phyloP scores from a whole-genome alignment of 805 yeast species.

The Yarrowia sp. region DNA sequence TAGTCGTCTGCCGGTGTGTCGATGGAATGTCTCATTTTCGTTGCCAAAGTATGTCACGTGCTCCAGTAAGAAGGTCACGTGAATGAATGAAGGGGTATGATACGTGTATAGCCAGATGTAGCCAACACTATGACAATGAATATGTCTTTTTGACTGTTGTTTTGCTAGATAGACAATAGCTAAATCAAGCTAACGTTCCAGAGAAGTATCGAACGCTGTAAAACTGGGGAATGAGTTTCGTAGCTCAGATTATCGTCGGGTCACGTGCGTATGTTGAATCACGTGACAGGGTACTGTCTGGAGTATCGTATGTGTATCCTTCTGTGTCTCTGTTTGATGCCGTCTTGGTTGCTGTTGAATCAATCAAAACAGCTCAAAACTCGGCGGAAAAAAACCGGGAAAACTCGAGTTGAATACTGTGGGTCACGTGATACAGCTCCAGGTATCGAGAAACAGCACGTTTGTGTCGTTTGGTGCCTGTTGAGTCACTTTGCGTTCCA shows the following conservation, averaged over 20 bases:
- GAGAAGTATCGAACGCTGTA: too few relatives aligned
- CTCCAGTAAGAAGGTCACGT: not conserved
- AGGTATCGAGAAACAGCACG: not conserved
- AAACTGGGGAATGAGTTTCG: too few relatives aligned
- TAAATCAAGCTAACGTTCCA: too few relatives aligned
- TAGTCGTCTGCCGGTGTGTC: slow-evolving; percentile 27
- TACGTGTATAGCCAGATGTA: too few relatives aligned
- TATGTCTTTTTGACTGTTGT: too few relatives aligned
- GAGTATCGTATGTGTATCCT: too few relatives aligned
- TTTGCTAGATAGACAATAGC: too few relatives aligned
- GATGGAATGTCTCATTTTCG: slow-evolving; percentile 16
- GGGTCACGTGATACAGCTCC: not conserved
- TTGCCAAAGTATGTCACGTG: not conserved
- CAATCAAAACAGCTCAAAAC: not conserved
- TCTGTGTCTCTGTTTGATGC: not conserved
- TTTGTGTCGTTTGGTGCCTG: not conserved
- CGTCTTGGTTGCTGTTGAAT: not conserved
- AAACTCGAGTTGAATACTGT: not conserved
- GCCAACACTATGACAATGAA: too few relatives aligned
- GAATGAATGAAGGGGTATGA: slow-evolving; percentile 4
- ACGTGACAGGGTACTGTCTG: not conserved
- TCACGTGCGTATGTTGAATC: not conserved
- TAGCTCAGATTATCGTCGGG: too few relatives aligned
- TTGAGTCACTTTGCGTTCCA: not conserved
- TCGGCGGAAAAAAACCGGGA: not conserved